Evolutionary conservation across 176 grass and related monocot species (phyloP).

Genomic region (Carex parvula): DNA sequence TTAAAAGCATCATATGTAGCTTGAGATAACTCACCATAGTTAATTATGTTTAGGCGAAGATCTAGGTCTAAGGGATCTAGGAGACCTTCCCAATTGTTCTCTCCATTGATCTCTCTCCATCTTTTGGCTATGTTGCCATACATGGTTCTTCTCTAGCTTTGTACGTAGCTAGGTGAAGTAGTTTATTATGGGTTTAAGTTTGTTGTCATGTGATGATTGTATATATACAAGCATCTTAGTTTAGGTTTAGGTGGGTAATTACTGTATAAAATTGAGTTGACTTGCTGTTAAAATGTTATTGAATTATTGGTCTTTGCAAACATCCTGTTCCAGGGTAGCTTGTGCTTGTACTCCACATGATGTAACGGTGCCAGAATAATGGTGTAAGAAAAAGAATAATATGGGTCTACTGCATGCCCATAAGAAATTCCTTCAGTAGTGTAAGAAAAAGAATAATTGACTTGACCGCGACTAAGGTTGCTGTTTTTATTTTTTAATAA

Average conservation of each 20-base stretch:
- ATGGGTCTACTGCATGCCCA: background rate
- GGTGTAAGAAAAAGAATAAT: background rate
- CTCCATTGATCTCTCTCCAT: conserved; percentile 69
- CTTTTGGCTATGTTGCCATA: conserved; percentile 53
- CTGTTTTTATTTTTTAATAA: too few species aligned
- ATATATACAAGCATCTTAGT: background rate
- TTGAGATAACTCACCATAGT: conserved; percentile 67
- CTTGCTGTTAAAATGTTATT: conserved; percentile 6
- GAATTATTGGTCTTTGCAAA: background rate
- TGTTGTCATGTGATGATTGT: background rate
- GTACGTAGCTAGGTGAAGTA: background rate
- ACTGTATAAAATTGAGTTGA: conserved; percentile 5
- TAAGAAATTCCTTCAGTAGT: background rate
- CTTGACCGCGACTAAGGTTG: too few species aligned
- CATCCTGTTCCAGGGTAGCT: conserved; percentile 3
- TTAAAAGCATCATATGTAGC: conserved; percentile 71
- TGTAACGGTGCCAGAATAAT: background rate
- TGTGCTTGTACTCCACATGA: background rate
- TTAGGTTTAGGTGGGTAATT: background rate
- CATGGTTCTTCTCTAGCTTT: conserved; percentile 20
- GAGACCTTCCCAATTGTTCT: conserved; percentile 67
- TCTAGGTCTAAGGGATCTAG: conserved; percentile 60
- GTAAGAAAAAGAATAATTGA: too few species aligned
- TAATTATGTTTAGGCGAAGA: conserved; percentile 65
- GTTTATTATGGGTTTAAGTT: background rate